A percentile compares a stretch with the other conserved stretches of the same genome.
Conservation (phyloP, 2,329 filamentous ascomycete genomes). For the Cladorrhinum sp. region DNA sequence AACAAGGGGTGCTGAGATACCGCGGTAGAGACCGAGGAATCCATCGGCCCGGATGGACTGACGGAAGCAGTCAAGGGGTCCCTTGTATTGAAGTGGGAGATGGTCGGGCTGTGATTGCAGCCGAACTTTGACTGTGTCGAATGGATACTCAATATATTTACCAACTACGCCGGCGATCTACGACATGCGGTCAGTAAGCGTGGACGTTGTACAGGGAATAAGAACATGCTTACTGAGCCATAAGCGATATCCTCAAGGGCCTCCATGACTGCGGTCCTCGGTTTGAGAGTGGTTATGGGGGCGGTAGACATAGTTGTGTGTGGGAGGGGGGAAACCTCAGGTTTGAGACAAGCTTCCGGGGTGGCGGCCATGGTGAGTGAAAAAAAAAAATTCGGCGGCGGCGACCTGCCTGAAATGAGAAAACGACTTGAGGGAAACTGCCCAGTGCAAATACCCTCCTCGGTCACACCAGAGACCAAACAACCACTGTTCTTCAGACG, state of each 20-base stretch:
- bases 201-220: not conserved
- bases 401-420: not conserved
- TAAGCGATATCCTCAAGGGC: slow-evolving; percentile 83
- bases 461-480: not conserved
- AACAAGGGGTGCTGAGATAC: slow-evolving; percentile 84
- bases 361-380: slow-evolving; percentile 22
- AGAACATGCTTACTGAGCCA: slow-evolving; percentile 65
- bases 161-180: slow-evolving; percentile 81
- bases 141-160: slow-evolving; percentile 97
- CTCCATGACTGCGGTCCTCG: slow-evolving; percentile 52
- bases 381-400: not conserved
- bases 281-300: slow-evolving; percentile 11
- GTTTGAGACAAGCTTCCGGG: slow-evolving; percentile 20
- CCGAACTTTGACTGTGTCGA: slow-evolving; percentile 97
- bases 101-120: slow-evolving; percentile 92
- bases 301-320: slow-evolving; percentile 2
- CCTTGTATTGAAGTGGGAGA: slow-evolving; percentile 75
- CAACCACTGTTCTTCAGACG: not conserved
- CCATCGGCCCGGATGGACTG: slow-evolving; percentile 80
- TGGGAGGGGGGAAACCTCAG: slow-evolving; percentile 14
- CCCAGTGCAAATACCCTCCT: not conserved
- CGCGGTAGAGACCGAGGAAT: slow-evolving; percentile 79
- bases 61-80: slow-evolving; percentile 88
- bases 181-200: slow-evolving; percentile 15
- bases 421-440: not conserved